Base-by-base conservation (phyloP, 441 rosid genomes). In the Pelargonium myrrhifolium region DNA sequence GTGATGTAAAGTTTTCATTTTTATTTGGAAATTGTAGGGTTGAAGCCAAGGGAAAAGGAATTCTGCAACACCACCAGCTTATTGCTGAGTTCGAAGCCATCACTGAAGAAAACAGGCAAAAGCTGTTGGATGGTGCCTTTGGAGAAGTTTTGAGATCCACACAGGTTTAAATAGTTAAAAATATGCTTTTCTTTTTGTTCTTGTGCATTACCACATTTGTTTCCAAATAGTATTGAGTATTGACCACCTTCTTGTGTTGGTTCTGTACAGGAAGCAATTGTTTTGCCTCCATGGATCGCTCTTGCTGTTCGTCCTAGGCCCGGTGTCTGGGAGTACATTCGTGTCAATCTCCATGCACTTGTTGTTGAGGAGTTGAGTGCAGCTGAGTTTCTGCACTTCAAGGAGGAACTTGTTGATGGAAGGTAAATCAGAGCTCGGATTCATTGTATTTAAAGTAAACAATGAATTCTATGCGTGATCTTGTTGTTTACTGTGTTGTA, bases 301-400 rank as follows among this genome's bases (percentile, higher is more conserved):
- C 88, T 93, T 39, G 97, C 98, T 37, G 92, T 93, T 35, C 89
- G 98, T 24, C 96, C 93, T 9, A 83, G 95, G 72, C 98, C 97
- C 58, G 98, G 98, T 61, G 96, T 93, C 12, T 90, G 98, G 98
- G 98, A 93, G 51, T 84, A 90, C 79, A 64, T 93, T n/a, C 84
- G 90, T 61, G 89, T 93, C 53, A 79, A 93, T 75, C 82, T 90
- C 43, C 93, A 93, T 63, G 93, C 85, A 35, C 91, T 93, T 31
- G 85, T 85, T 12, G 88, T 90, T 5, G 97, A 93, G 79, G 96
- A 87, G 81, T 69, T 93, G 72, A 74, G 18, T 10, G 90, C 82
- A 18, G 67, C 97, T 18, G 96, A 93, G 78, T 93, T 79, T 69
- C 91, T 93, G 51, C 94, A 79, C 55, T 87, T 93, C 77, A 93